These are phyloP conservation scores for Grigorovia humatica DNA, from an alignment of 805 yeast genomes.

Conservation along the genomic window DNA sequence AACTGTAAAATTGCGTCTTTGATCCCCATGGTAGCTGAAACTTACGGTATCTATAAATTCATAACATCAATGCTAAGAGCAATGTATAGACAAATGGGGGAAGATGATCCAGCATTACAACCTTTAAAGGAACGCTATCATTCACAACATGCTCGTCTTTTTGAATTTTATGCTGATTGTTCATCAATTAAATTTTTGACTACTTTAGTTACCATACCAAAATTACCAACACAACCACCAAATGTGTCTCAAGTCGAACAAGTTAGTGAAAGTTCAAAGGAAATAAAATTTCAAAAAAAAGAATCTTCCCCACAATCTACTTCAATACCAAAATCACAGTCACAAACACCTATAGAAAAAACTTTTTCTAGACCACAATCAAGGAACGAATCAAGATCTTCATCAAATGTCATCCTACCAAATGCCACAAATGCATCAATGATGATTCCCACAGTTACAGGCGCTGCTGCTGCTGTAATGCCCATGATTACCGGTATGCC, in stretches of 20 bases:
- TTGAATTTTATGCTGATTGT: conserved; percentile 84
- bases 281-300: conserved; percentile 9
- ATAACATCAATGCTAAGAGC: conserved; percentile 86
- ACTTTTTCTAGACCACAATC: neutral
- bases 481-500: conserved; percentile 29
- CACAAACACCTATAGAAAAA: neutral
- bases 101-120: conserved; percentile 60
- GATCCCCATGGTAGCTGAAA: conserved; percentile 83
- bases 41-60: conserved; percentile 87
- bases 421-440: conserved; percentile 1
- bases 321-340: neutral
- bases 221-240: conserved; percentile 32
- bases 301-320: conserved; percentile 1
- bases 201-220: conserved; percentile 47
- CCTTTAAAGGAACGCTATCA: conserved; percentile 64
- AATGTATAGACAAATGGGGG: conserved; percentile 55
- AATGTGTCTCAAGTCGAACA: conserved; percentile 18
- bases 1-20: conserved; percentile 80
- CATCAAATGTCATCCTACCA: conserved; percentile 4
- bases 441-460: conserved; percentile 12
- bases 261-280: conserved; percentile 12
- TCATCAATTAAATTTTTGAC: conserved; percentile 74
- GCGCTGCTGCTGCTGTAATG: conserved; percentile 23
- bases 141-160: conserved; percentile 56
- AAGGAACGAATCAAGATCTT: neutral